These are phyloP conservation scores for Solanum paucissectum DNA, from an alignment of 257 asterid genomes.

Conservation along the genomic window DNA sequence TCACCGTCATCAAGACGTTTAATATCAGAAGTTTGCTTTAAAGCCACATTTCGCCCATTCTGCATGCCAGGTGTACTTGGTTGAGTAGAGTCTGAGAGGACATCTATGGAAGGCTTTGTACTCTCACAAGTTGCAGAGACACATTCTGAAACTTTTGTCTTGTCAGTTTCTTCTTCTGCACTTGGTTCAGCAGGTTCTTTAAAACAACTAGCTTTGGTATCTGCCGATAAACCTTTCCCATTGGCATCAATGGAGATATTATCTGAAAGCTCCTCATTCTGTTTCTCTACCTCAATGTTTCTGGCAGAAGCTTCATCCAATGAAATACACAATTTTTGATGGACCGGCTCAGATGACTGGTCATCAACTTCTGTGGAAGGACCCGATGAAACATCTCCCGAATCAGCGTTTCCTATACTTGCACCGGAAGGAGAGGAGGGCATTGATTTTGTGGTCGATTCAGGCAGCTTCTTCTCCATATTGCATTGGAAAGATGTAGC, in stretches of 20 bases:
- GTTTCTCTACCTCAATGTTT: not conserved
- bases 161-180: not conserved
- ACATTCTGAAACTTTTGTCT: not conserved
- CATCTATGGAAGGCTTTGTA: not conserved
- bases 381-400: not conserved
- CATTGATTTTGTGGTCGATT: not conserved
- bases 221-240: not conserved
- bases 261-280: not conserved
- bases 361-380: not conserved
- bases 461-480: not conserved
- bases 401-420: not conserved
- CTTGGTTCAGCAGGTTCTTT: not conserved
- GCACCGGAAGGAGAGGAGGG: not conserved
- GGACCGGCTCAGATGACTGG: not conserved
- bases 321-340: not conserved
- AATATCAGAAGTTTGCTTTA: not conserved
- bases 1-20: not conserved
- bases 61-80: not conserved
- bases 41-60: not conserved
- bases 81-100: not conserved
- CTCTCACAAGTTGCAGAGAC: not conserved
- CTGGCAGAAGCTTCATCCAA: conserved; percentile 2
- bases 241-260: not conserved
- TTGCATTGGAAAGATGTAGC: not conserved
- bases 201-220: not conserved